These are phyloP conservation scores for Atkinsonella hypoxylon DNA, from an alignment of 2,329 filamentous ascomycete genomes.

Conservation along the genomic window DNA sequence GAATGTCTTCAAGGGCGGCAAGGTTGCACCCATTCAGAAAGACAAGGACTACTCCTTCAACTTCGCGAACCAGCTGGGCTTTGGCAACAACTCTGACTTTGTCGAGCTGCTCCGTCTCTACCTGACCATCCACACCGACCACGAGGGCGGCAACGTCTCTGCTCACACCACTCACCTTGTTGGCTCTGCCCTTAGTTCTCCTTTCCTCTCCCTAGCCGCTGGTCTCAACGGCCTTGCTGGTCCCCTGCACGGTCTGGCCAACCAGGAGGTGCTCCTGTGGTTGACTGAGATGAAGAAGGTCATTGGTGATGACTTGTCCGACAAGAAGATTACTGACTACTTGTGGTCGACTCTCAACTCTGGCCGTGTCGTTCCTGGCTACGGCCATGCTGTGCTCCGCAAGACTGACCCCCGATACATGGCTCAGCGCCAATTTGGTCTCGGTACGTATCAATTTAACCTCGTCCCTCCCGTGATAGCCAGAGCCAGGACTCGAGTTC, in stretches of 20 bases:
- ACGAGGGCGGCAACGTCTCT: slow-evolving; percentile 98
- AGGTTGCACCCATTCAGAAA: slow-evolving; percentile 90
- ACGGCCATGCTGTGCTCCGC: slow-evolving; percentile 96
- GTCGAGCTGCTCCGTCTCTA: slow-evolving; percentile 97
- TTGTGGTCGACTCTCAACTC: slow-evolving; percentile 94
- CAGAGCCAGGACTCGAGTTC: neutral
- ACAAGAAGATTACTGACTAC: slow-evolving; percentile 96
- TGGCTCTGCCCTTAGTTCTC: slow-evolving; percentile 89
- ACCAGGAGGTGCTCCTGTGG: slow-evolving; percentile 99
- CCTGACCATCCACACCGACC: slow-evolving; percentile 98
- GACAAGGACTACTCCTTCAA: slow-evolving; percentile 99
- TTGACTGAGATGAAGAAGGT: slow-evolving; percentile 97
- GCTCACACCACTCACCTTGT: slow-evolving; percentile 98
- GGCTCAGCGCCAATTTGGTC: slow-evolving; percentile 94
- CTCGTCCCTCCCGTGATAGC: neutral
- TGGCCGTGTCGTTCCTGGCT: slow-evolving; percentile 93
- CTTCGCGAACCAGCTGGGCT: slow-evolving; percentile 98
- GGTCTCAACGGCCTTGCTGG: slow-evolving; percentile 97
- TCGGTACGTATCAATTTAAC: slow-evolving; percentile 27
- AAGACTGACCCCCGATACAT: slow-evolving; percentile 99
- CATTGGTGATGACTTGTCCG: slow-evolving; percentile 87
- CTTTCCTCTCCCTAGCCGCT: slow-evolving; percentile 90
- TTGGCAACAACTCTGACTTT: slow-evolving; percentile 89
- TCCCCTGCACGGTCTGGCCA: slow-evolving; percentile 96
- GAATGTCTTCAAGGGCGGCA: slow-evolving; percentile 99